These are phyloP conservation scores for Sophora flavescens DNA, from an alignment of 306 rosid genomes.

Conservation along the genomic window DNA sequence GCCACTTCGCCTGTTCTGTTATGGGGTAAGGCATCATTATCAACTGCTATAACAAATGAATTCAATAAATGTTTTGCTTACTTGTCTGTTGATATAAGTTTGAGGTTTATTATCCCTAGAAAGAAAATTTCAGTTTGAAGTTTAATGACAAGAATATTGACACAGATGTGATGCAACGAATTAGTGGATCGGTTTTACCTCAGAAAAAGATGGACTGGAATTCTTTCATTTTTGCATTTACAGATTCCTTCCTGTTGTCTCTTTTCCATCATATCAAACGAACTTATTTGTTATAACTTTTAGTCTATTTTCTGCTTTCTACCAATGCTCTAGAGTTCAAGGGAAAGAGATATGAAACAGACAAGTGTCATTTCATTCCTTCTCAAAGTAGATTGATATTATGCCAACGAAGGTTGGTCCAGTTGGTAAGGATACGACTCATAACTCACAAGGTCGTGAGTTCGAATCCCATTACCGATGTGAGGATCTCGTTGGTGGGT, in stretches of 20 bases:
- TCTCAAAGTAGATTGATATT: constrained; percentile 15
- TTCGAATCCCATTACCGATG: too few species aligned
- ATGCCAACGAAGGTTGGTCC: too few species aligned
- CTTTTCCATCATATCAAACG: neutral
- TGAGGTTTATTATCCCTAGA: neutral
- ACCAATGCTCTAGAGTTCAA: constrained; percentile 1
- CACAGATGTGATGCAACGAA: neutral
- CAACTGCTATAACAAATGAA: constrained; percentile 36
- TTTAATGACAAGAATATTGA: constrained; percentile 21
- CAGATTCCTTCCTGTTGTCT: constrained; percentile 1
- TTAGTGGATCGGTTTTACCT: constrained; percentile 30
- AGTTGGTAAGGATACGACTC: too few species aligned
- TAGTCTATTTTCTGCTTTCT: neutral
- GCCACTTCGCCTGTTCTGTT: constrained; percentile 76
- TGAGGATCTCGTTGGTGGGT: too few species aligned
- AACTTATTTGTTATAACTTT: constrained; percentile 2
- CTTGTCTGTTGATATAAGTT: too few species aligned
- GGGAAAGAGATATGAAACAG: constrained; percentile 1
- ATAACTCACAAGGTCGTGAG: too few species aligned
- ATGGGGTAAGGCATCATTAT: constrained; percentile 73
- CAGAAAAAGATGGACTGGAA: constrained; percentile 16
- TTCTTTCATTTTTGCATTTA: constrained; percentile 20
- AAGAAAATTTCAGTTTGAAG: constrained; percentile 8
- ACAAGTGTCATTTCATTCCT: neutral
- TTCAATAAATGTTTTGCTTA: constrained; percentile 15